Conservation (phyloP, 108 stramenopile species). For the Craspedostauros australis region DNA sequence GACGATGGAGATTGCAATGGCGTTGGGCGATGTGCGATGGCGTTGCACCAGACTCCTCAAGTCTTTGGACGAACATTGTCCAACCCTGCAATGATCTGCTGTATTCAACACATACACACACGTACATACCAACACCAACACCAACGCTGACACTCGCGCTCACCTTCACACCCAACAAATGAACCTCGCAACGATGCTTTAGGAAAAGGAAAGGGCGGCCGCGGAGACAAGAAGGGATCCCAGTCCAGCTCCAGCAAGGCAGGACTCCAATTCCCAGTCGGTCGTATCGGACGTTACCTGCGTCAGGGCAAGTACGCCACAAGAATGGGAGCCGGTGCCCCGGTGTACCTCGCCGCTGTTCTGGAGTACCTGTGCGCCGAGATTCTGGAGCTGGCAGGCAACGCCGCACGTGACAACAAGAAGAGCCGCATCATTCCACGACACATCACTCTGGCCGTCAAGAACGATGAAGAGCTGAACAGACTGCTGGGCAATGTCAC, state of each 20-base stretch:
- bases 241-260: slow-evolving; percentile 61
- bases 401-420: slow-evolving; percentile 90
- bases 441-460: slow-evolving; percentile 85
- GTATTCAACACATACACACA: too few relatives aligned
- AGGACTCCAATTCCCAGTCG: slow-evolving; percentile 83
- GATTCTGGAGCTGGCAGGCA: slow-evolving; percentile 85
- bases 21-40: background rate
- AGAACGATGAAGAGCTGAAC: slow-evolving; percentile 85
- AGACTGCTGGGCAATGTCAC: slow-evolving; percentile 82
- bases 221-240: slow-evolving; percentile 54
- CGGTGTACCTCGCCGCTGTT: slow-evolving; percentile 66
- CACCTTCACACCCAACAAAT: background rate
- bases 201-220: slow-evolving; percentile 72
- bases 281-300: slow-evolving; percentile 72
- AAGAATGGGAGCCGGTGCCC: slow-evolving; percentile 74
- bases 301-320: slow-evolving; percentile 74
- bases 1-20: background rate
- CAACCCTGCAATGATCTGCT: background rate
- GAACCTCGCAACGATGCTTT: too few relatives aligned
- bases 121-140: background rate
- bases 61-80: background rate
- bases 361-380: slow-evolving; percentile 69
- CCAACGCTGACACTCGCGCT: background rate
- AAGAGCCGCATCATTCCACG: slow-evolving; percentile 82
- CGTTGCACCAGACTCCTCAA: background rate